These are phyloP conservation scores for Amanita rubescens DNA, from an alignment of 768 basidiomycete species.

Conservation along the genomic window DNA sequence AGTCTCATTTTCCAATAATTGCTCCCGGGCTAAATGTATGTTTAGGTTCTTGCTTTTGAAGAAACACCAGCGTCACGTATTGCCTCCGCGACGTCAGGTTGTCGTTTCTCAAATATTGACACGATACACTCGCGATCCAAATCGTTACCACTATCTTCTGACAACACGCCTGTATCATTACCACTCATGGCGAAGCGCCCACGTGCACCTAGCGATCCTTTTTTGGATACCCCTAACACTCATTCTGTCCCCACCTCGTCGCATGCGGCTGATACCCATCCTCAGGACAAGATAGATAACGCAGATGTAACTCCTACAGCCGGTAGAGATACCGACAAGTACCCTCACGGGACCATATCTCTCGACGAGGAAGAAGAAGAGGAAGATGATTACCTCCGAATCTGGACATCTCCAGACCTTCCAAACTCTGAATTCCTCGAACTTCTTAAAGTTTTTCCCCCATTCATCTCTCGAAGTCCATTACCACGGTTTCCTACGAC, in stretches of 20 bases:
- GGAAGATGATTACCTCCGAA: slow-evolving; percentile 45
- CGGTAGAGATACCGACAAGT: slow-evolving; percentile 27
- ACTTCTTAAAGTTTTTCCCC: slow-evolving; percentile 68
- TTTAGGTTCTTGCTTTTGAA: slow-evolving; percentile 58
- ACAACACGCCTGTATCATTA: slow-evolving; percentile 34
- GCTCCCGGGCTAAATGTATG: slow-evolving; percentile 1
- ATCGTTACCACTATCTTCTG: slow-evolving; percentile 45
- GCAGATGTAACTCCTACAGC: slow-evolving; percentile 35
- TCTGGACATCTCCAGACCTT: slow-evolving; percentile 79
- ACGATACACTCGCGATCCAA: slow-evolving; percentile 46
- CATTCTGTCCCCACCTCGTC: slow-evolving; percentile 49
- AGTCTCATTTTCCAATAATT: slow-evolving; percentile 23
- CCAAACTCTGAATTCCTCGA: slow-evolving; percentile 64
- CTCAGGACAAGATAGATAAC: slow-evolving; percentile 24
- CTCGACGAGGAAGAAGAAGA: slow-evolving; percentile 20
- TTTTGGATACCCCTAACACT: slow-evolving; percentile 64
- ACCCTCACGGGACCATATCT: slow-evolving; percentile 5
- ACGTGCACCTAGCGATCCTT: slow-evolving; percentile 74
- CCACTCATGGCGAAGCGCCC: slow-evolving; percentile 48
- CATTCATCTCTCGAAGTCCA: slow-evolving; percentile 63
- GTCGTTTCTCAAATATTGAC: slow-evolving; percentile 28
- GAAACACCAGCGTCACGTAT: slow-evolving; percentile 43
- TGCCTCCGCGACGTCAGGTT: slow-evolving; percentile 22
- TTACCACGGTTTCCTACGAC: slow-evolving; percentile 61
- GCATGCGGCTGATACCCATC: slow-evolving; percentile 29